phyloP scores from a whole-genome alignment of 2,329 filamentous ascomycete genomes.

The Neofusicoccum umdonicola region DNA sequence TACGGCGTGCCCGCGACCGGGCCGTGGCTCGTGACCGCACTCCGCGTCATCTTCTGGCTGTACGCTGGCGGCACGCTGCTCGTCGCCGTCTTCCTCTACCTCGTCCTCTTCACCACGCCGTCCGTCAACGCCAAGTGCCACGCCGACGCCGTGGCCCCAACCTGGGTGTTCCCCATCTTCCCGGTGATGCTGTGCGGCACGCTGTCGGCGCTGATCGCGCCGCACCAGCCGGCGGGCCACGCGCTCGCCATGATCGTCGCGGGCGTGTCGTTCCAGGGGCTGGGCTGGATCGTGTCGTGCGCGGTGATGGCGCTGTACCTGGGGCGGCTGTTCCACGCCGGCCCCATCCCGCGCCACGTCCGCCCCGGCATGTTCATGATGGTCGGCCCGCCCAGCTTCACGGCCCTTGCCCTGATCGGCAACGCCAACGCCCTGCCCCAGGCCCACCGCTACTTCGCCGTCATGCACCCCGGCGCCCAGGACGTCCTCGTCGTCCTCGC shows the following conservation, averaged over 20 bases:
- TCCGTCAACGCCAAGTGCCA: constrained; percentile 47
- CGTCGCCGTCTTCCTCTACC: constrained; percentile 53
- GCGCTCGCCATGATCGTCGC: constrained; percentile 65
- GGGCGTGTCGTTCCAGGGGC: constrained; percentile 66
- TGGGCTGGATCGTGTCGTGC: constrained; percentile 65
- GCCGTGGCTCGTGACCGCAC: constrained; percentile 40
- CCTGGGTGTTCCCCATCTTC: constrained; percentile 73
- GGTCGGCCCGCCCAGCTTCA: constrained; percentile 71
- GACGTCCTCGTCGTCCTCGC: constrained; percentile 47
- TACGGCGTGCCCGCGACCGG: constrained; percentile 40
- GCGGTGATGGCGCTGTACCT: constrained; percentile 74
- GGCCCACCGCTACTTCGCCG: constrained; percentile 30
- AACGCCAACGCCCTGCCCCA: constrained; percentile 58
- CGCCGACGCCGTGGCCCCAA: constrained; percentile 69
- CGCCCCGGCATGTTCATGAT: constrained; percentile 72
- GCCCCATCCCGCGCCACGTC: constrained; percentile 62
- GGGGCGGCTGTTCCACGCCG: constrained; percentile 64
- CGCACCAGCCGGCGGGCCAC: constrained; percentile 55
- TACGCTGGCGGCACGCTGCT: constrained; percentile 42
- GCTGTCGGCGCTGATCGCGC: constrained; percentile 64
- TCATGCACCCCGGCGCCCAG: constrained; percentile 36
- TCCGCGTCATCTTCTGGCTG: constrained; percentile 43
- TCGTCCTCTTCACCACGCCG: constrained; percentile 51
- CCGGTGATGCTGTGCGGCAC: constrained; percentile 72
- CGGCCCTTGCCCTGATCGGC: constrained; percentile 66